phyloP scores from a whole-genome alignment of 2,329 filamentous ascomycete genomes.

The Amesomyces nigricolor region DNA sequence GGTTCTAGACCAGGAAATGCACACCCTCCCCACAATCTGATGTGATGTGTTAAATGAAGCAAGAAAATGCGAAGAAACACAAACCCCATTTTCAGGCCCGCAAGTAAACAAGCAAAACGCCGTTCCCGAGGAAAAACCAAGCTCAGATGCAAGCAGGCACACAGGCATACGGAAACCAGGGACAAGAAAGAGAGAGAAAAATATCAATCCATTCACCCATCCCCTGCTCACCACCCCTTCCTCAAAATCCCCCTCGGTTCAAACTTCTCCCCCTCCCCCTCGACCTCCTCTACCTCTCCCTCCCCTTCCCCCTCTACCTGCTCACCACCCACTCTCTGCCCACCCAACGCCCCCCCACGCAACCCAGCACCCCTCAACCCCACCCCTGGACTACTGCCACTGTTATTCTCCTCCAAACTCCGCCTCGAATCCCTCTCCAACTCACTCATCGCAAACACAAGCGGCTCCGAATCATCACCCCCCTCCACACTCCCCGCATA shows the following conservation, averaged over 20 bases:
- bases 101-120: too few species aligned
- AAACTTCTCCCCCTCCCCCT: conserved; percentile 8
- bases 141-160: neutral
- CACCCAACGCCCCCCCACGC: too few species aligned
- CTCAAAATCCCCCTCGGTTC: conserved; percentile 24
- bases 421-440: conserved; percentile 55
- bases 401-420: conserved; percentile 48
- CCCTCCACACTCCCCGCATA: conserved; percentile 39
- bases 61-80: too few species aligned
- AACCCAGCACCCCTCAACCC: too few species aligned
- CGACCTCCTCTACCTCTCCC: neutral
- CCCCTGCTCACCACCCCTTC: conserved; percentile 23
- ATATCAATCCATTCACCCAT: too few species aligned
- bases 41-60: too few species aligned
- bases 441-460: conserved; percentile 70
- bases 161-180: neutral
- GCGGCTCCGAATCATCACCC: conserved; percentile 56
- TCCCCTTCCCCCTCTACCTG: neutral
- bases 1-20: too few species aligned
- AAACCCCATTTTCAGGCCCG: too few species aligned
- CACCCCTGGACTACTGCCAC: neutral
- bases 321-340: neutral
- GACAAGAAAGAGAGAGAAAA: neutral
- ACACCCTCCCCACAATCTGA: too few species aligned
- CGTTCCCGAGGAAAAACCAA: neutral